Conservation (phyloP, 164 flowering plant species). For the Vitis rotundifolia region DNA sequence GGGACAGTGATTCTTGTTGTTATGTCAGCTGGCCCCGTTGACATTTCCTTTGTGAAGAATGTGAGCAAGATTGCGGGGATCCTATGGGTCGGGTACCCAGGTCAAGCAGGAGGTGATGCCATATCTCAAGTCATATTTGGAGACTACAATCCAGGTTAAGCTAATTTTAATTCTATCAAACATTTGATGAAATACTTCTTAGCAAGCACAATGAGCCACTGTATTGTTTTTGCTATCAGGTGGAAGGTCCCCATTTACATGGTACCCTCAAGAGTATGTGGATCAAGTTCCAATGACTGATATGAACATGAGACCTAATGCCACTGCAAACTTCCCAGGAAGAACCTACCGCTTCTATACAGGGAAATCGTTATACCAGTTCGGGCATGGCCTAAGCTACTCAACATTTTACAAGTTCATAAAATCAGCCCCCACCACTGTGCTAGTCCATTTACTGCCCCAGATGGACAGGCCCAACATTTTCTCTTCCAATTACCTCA, state of each 20-base stretch:
- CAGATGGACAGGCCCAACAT: not conserved
- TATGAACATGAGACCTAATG: slow-evolving; percentile 63
- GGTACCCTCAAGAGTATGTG: slow-evolving; percentile 56
- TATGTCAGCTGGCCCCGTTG: slow-evolving; percentile 74
- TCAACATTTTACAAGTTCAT: slow-evolving; percentile 38
- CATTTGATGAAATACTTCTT: too few species aligned
- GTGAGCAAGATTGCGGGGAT: slow-evolving; percentile 44
- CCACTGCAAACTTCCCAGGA: slow-evolving; percentile 48
- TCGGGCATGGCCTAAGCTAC: slow-evolving; percentile 79
- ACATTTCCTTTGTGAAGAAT: slow-evolving; percentile 48
- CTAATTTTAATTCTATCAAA: too few species aligned
- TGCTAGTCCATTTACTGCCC: slow-evolving; percentile 16
- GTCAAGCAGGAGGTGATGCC: slow-evolving; percentile 75
- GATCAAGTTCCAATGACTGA: slow-evolving; percentile 64
- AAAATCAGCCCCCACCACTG: slow-evolving; percentile 34
- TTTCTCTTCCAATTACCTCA: not conserved
- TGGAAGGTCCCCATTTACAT: slow-evolving; percentile 66
- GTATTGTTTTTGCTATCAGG: slow-evolving; percentile 24
- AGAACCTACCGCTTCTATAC: slow-evolving; percentile 71
- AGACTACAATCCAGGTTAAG: slow-evolving; percentile 60
- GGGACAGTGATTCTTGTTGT: slow-evolving; percentile 58
- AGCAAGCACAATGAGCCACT: too few species aligned
- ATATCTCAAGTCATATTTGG: slow-evolving; percentile 69
- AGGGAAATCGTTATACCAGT: slow-evolving; percentile 41
- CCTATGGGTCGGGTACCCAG: slow-evolving; percentile 79